phyloP scores from a whole-genome alignment of 208 protist genomes.

The Acanthamoeba healyi region DNA sequence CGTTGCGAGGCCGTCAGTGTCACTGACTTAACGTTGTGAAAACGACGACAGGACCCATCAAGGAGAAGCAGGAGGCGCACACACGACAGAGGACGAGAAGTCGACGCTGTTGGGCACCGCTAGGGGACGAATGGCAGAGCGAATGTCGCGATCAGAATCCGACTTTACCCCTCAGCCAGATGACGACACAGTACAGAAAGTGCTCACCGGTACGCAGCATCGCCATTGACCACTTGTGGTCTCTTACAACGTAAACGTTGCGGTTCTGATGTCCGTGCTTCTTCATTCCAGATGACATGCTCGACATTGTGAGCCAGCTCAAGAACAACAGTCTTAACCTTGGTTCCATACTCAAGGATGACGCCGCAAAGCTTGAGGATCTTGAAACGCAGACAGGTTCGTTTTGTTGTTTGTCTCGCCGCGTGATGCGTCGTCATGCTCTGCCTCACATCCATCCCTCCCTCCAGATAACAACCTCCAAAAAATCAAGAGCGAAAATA shows the following conservation, averaged over 20 bases:
- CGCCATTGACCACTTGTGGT: too few species aligned
- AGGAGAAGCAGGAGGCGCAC: too few species aligned
- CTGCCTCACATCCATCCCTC: too few species aligned
- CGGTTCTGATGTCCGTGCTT: too few species aligned
- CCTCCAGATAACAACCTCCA: constrained; percentile 11
- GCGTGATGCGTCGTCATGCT: too few species aligned
- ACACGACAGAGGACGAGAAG: neutral
- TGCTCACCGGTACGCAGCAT: neutral
- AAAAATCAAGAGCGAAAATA: constrained; percentile 5
- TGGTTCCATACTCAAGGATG: neutral
- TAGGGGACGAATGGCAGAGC: neutral
- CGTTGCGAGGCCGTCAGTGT: too few species aligned
- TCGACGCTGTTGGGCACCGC: neutral
- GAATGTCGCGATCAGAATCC: neutral
- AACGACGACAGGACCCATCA: too few species aligned
- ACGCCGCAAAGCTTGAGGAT: neutral
- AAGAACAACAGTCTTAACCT: constrained; percentile 38
- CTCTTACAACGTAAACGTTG: too few species aligned
- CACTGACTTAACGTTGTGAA: too few species aligned
- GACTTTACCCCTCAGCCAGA: neutral
- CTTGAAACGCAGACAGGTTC: neutral
- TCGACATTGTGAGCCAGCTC: neutral
- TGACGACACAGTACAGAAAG: neutral
- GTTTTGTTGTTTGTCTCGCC: too few species aligned
- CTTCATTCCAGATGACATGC: constrained; percentile 37